Evolutionary conservation across 129 eudicot species (phyloP).

Genomic region (Erigeron canadensis): DNA sequence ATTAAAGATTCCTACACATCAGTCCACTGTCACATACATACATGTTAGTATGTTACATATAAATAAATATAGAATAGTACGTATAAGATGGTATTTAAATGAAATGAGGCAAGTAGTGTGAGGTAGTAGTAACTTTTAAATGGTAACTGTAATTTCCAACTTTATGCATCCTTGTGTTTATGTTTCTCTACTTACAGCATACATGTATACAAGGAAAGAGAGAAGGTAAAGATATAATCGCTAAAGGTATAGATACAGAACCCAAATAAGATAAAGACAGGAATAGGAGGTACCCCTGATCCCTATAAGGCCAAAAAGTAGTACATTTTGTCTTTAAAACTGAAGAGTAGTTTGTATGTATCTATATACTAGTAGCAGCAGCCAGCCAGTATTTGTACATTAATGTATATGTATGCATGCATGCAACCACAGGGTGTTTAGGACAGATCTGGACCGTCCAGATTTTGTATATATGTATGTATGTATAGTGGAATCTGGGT

Average conservation of each 20-base stretch:
- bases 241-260: conserved; percentile 32
- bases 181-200: conserved; percentile 36
- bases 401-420: conserved; percentile 27
- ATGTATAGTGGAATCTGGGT: conserved; percentile 28
- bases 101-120: conserved; percentile 12
- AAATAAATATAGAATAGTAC: neutral
- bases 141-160: conserved; percentile 36
- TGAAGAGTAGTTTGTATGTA: conserved; percentile 26
- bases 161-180: conserved; percentile 41
- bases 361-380: conserved; percentile 5
- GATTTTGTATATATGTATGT: conserved; percentile 18
- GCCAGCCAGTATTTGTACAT: neutral
- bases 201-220: conserved; percentile 16
- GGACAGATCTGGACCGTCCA: conserved; percentile 32
- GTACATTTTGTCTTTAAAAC: conserved; percentile 32
- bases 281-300: conserved; percentile 18
- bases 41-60: too few species aligned
- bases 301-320: conserved; percentile 24
- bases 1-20: neutral
- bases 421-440: conserved; percentile 32
- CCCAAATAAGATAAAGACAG: conserved; percentile 40
- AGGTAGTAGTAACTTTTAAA: neutral
- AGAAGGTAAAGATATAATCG: conserved; percentile 10
- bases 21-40: neutral
- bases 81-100: neutral